phyloP scores from a whole-genome alignment of 2,329 filamentous ascomycete genomes.

The Lecanicillium sp. region DNA sequence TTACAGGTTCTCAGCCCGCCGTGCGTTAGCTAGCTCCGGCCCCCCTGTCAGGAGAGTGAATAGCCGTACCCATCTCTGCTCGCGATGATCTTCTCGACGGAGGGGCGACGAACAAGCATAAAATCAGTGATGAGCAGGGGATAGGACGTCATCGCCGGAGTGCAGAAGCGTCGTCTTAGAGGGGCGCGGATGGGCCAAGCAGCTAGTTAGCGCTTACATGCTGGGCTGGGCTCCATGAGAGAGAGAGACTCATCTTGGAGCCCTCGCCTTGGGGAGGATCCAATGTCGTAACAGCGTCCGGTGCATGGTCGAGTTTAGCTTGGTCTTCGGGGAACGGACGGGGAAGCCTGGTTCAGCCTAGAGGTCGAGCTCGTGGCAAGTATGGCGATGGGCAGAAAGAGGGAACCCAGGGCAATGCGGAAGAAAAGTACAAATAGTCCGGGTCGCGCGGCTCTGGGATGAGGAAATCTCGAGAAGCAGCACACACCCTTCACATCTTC shows the following conservation, averaged over 20 bases:
- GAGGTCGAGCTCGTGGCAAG: too few relatives aligned
- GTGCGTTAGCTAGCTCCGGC: not conserved
- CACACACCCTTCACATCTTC: not conserved
- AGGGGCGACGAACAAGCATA: slow-evolving; percentile 1
- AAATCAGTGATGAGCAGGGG: not conserved
- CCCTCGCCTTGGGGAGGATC: too few relatives aligned
- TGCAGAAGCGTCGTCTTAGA: not conserved
- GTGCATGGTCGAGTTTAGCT: too few relatives aligned
- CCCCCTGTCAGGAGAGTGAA: not conserved
- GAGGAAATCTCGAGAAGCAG: not conserved
- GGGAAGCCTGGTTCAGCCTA: too few relatives aligned
- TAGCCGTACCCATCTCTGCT: not conserved
- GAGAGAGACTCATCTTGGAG: too few relatives aligned
- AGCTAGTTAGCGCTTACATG: slow-evolving; percentile 9
- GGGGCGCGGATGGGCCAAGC: too few relatives aligned
- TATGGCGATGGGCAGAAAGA: not conserved
- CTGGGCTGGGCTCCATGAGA: too few relatives aligned
- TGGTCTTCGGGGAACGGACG: too few relatives aligned
- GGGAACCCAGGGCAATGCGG: not conserved
- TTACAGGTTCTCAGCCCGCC: not conserved
- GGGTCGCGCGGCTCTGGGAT: not conserved
- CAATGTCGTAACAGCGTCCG: too few relatives aligned
- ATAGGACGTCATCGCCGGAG: not conserved
- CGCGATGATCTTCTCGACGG: not conserved
- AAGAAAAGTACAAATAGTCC: slow-evolving; percentile 2